Evolutionary conservation across 768 basidiomycete species (phyloP).

Genomic region (Tricholoma terreum): DNA sequence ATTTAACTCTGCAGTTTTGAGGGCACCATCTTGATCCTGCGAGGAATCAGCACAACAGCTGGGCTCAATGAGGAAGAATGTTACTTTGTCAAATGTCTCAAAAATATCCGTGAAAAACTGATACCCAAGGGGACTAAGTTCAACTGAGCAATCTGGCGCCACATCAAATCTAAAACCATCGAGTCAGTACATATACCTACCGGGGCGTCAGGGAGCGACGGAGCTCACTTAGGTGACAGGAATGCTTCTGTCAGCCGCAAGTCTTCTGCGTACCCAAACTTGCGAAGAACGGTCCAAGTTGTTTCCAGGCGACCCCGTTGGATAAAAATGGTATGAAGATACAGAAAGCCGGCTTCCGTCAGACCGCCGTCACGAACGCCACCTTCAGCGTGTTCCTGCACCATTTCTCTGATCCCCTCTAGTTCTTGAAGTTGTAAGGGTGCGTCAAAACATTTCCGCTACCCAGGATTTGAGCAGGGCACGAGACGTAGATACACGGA

Average conservation of each 20-base stretch:
- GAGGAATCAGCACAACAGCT: not conserved
- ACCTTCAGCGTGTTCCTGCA: conserved; percentile 72
- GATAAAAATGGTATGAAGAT: conserved; percentile 95
- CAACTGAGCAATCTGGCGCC: conserved; percentile 89
- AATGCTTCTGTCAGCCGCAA: conserved; percentile 85
- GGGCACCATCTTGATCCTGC: conserved; percentile 92
- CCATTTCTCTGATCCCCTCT: conserved; percentile 94
- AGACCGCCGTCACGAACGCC: conserved; percentile 78
- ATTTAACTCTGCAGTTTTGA: conserved; percentile 78
- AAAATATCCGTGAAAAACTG: conserved; percentile 98
- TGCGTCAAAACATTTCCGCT: conserved; percentile 95
- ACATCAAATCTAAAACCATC: conserved; percentile 77
- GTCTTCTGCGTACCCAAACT: conserved; percentile 96
- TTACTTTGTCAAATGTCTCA: conserved; percentile 89
- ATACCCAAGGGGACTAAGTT: conserved; percentile 90
- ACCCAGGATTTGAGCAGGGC: not conserved
- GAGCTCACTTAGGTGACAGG: conserved; percentile 78
- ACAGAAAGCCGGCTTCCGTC: conserved; percentile 91
- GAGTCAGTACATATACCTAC: conserved; percentile 5
- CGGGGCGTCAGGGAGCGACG: not conserved
- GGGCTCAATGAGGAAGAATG: not conserved
- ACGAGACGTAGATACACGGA: not conserved
- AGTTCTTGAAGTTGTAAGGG: conserved; percentile 91
- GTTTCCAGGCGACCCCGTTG: conserved; percentile 94
- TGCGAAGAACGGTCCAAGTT: conserved; percentile 94